Base-by-base conservation (phyloP, 257 asterid species). In the Ehretia macrophylla region DNA sequence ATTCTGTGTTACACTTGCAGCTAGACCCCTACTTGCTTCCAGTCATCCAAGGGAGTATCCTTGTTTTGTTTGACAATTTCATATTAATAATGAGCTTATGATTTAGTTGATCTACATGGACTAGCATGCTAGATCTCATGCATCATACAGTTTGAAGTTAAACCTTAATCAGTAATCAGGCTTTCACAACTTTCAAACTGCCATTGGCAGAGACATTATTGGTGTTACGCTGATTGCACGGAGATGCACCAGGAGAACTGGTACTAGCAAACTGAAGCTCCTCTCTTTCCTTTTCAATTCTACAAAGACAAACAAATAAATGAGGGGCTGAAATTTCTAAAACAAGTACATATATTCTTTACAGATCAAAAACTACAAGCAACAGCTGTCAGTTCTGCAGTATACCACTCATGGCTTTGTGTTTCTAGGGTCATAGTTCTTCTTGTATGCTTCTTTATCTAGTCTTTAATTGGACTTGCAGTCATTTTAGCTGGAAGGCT, bases 31-130 rank as follows among this genome's bases (percentile, higher is more conserved):
- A 78, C 76, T 69, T 94, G 77, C 95, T 94, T 68, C 97, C 97
- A 54, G 74, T 94, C 27, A 75, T 94, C 82, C 99, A 94, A 82
- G 99, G 99, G 69, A 94, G 77, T 94, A 94, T 94, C 99, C 99
- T 83, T 71, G 20, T 66, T 10, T 42, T 42, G 47, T 74, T 72
- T 62, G 32, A 42, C 17, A 32, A 27, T n/a, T n/a, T 27, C 35
- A 3, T 27, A 3, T 27, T 1, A 3, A 1, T 27, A 27, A 27
- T 27, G 35, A 27, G 35, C 35, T 27, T 27, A 27, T 27, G 6
- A 27, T 27, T 27, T 27, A 27, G 35, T 27, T 27, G 4, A 27
- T 6, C 6, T 27, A 1, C 35, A 1, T 27, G 4, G 44, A 17
- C 40, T 62, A 45, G 51, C 14, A 58, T 54, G 32, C 52, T 60